phyloP scores from a whole-genome alignment of 2,329 filamentous ascomycete genomes.

The Aspergillus novoparasiticus region DNA sequence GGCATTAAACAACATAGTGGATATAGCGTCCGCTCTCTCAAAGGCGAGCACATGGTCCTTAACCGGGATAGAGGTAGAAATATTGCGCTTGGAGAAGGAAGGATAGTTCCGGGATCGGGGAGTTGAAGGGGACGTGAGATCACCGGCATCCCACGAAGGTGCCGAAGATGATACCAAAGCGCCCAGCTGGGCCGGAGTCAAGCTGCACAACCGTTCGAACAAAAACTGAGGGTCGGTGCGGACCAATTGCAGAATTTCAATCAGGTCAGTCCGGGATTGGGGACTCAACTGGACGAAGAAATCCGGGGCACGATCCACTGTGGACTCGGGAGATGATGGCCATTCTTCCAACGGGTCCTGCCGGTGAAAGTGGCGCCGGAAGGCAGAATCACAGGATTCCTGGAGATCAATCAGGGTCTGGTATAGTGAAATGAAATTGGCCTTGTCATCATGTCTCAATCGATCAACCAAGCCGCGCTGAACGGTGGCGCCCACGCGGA shows the following conservation, averaged over 20 bases:
- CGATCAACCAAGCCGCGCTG: constrained; percentile 50
- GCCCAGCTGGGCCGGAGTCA: constrained; percentile 75
- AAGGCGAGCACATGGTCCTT: constrained; percentile 86
- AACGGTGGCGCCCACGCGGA: constrained; percentile 43
- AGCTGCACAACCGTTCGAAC: constrained; percentile 74
- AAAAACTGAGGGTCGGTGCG: constrained; percentile 87
- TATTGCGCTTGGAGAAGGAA: constrained; percentile 51
- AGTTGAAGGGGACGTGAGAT: constrained; percentile 77
- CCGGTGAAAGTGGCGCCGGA: constrained; percentile 35
- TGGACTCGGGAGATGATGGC: constrained; percentile 41
- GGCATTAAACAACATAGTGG: constrained; percentile 81
- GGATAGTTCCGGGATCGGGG: constrained; percentile 52
- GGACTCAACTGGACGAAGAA: constrained; percentile 69
- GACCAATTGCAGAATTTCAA: constrained; percentile 79
- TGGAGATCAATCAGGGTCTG: constrained; percentile 48
- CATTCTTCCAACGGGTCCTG: constrained; percentile 39
- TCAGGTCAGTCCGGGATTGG: constrained; percentile 71
- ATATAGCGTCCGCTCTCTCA: constrained; percentile 83
- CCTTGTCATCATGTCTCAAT: constrained; percentile 49
- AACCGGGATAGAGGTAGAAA: constrained; percentile 58
- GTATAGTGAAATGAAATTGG: constrained; percentile 47
- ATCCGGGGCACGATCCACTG: constrained; percentile 35
- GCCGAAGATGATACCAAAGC: constrained; percentile 77
- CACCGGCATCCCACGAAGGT: constrained; percentile 77
- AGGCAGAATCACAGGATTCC: constrained; percentile 42